Conservation (phyloP, 1,284 basidiomycete genomes). For the Apiotrichum gamsii region DNA sequence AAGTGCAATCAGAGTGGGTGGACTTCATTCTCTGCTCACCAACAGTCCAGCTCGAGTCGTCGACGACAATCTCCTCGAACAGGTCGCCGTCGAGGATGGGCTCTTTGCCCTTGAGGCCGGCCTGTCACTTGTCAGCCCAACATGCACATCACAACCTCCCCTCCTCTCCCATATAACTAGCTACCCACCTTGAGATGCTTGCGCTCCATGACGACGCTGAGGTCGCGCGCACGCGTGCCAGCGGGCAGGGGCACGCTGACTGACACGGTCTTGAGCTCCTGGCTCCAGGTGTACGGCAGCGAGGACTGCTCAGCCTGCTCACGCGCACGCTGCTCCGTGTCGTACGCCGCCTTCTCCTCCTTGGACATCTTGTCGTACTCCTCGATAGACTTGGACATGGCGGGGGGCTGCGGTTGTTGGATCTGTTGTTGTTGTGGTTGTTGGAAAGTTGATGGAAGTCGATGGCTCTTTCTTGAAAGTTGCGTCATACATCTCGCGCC, state of each 20-base stretch:
- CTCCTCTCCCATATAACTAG: too few species aligned
- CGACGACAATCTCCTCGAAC: conserved; percentile 86
- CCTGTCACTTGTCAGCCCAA: conserved; percentile 34
- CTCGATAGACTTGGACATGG: too few species aligned
- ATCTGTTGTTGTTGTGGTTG: too few species aligned
- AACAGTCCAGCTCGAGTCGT: conserved; percentile 95
- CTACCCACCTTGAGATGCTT: too few species aligned
- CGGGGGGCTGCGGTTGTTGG: too few species aligned
- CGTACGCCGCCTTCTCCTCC: too few species aligned
- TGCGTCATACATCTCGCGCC: too few species aligned
- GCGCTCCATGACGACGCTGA: conserved; percentile 70
- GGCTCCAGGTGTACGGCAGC: conserved; percentile 90
- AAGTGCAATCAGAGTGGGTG: not conserved
- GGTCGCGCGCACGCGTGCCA: conserved; percentile 74
- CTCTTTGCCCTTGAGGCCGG: conserved; percentile 78
- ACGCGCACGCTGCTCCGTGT: too few species aligned
- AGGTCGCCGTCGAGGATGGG: conserved; percentile 84
- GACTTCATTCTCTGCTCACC: conserved; percentile 56
- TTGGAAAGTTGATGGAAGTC: not conserved
- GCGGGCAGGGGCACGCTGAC: conserved; percentile 75
- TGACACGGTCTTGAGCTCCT: conserved; percentile 82
- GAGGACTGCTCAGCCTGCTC: too few species aligned
- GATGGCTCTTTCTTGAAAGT: not conserved
- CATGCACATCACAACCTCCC: too few species aligned
- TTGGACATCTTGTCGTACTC: too few species aligned